A percentile compares a stretch with the other conserved stretches of the same genome.
phyloP scores from a whole-genome alignment of 306 rosid genomes.

The Cicer chorassanicum region DNA sequence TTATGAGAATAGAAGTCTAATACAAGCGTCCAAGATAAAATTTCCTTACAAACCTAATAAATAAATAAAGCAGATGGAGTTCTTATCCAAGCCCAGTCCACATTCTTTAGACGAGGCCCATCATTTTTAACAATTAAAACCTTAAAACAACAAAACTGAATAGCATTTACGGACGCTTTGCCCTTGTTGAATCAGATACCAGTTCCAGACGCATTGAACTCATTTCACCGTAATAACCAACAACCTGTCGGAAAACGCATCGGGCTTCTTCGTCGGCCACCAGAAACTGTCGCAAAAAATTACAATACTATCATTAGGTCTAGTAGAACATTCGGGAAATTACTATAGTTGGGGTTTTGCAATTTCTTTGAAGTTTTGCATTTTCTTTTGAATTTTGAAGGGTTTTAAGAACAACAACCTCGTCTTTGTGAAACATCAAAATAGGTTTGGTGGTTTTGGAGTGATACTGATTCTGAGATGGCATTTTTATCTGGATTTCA shows the following conservation, averaged over 20 bases:
- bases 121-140: background rate
- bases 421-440: background rate
- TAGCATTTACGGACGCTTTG: background rate
- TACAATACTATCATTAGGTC: no score
- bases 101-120: background rate
- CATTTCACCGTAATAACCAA: background rate
- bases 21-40: no score
- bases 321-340: no score
- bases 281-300: background rate
- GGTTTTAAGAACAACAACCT: background rate
- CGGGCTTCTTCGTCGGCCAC: background rate
- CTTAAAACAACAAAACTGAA: background rate
- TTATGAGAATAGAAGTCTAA: no score
- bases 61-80: no score
- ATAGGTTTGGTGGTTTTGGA: background rate
- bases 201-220: background rate
- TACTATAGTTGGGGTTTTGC: no score
- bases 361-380: no score
- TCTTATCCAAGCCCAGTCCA: background rate
- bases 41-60: no score
- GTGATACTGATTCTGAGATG: conserved; percentile 40
- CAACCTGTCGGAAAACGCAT: background rate
- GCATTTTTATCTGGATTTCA: conserved; percentile 60
- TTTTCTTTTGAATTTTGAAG: background rate
- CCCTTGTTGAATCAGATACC: background rate